These are phyloP conservation scores for Trypethelium eluteriae DNA, from an alignment of 495 filamentous ascomycete genomes.

Conservation along the genomic window DNA sequence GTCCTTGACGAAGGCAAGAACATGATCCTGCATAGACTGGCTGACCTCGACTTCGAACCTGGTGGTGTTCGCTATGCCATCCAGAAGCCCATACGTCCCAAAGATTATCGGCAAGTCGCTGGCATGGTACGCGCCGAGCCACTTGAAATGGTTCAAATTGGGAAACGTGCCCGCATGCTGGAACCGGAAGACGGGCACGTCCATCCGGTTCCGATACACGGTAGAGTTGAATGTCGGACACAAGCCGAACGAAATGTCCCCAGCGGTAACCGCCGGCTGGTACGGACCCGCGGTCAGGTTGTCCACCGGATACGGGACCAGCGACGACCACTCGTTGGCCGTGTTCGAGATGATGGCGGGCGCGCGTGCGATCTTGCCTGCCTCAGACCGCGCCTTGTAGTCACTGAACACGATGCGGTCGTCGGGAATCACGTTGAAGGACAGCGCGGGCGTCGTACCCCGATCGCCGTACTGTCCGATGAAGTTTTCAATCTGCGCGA, in stretches of 20 bases:
- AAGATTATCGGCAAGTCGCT: slow-evolving; percentile 27
- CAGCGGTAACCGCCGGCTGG: slow-evolving; percentile 19
- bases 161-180: slow-evolving; percentile 30
- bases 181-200: slow-evolving; percentile 26
- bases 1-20: slow-evolving; percentile 31
- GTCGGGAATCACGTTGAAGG: slow-evolving; percentile 24
- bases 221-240: slow-evolving; percentile 20
- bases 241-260: slow-evolving; percentile 7
- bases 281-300: slow-evolving; percentile 13
- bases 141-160: slow-evolving; percentile 24
- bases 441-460: slow-evolving; percentile 10
- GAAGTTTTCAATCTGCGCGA: slow-evolving; percentile 21
- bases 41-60: slow-evolving; percentile 26
- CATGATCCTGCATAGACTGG: slow-evolving; percentile 24
- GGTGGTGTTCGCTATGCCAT: slow-evolving; percentile 18
- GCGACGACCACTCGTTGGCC: slow-evolving; percentile 18
- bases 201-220: slow-evolving; percentile 16
- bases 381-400: slow-evolving; percentile 15
- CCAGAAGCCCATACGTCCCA: slow-evolving; percentile 20
- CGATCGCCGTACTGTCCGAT: slow-evolving; percentile 21
- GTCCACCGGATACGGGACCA: slow-evolving; percentile 6
- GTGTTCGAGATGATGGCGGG: slow-evolving; percentile 25
- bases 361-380: slow-evolving; percentile 24
- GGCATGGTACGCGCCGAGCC: slow-evolving; percentile 24
- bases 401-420: slow-evolving; percentile 27